A percentile compares a stretch with the other conserved stretches of the same genome.
phyloP scores from a whole-genome alignment of 495 filamentous ascomycete genomes.

The Aspergillus heteromorphus region DNA sequence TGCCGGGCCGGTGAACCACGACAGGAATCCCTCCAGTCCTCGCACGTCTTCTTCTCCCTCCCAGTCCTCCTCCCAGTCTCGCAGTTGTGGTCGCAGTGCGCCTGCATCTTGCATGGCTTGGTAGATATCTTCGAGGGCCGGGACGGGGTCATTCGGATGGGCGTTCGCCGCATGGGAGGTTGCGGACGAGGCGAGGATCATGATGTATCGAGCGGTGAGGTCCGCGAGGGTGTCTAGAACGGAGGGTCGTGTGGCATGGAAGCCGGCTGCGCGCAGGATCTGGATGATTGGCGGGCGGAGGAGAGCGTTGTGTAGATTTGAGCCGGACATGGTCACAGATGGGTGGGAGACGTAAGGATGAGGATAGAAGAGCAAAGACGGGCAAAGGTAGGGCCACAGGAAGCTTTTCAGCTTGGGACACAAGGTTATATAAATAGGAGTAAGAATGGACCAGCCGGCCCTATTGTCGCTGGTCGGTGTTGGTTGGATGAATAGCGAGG shows the following conservation, averaged over 20 bases:
- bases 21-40: conserved; percentile 66
- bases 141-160: conserved; percentile 44
- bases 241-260: conserved; percentile 65
- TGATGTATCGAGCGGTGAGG: conserved; percentile 67
- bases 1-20: conserved; percentile 63
- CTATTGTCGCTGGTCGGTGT: neutral
- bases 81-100: conserved; percentile 57
- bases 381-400: too few species aligned
- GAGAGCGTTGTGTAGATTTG: conserved; percentile 64
- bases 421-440: neutral
- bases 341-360: neutral
- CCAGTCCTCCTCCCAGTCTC: conserved; percentile 54
- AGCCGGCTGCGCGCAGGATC: conserved; percentile 82
- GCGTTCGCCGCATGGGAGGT: conserved; percentile 54
- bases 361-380: neutral
- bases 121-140: conserved; percentile 69
- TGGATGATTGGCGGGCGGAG: conserved; percentile 77
- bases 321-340: conserved; percentile 30
- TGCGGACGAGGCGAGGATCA: conserved; percentile 59
- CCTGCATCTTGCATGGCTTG: conserved; percentile 75
- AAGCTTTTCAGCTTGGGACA: neutral
- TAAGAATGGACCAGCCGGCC: neutral
- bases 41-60: conserved; percentile 63
- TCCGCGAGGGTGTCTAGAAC: conserved; percentile 76
- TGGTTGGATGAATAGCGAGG: neutral